These are phyloP conservation scores for Tricholomella constricta DNA, from an alignment of 768 basidiomycete species.

Conservation along the genomic window DNA sequence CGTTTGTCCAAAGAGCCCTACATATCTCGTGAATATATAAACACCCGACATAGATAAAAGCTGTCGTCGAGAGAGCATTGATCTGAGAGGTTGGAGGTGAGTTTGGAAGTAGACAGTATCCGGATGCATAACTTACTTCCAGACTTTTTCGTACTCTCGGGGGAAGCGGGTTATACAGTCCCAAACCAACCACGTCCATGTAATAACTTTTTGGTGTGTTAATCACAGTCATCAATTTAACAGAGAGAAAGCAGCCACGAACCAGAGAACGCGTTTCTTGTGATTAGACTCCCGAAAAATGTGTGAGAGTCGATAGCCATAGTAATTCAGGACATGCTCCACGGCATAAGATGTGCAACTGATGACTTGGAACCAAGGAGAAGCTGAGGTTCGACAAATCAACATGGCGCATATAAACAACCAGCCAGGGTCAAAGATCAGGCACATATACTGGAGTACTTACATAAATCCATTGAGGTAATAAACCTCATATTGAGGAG, in stretches of 20 bases:
- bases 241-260: not conserved
- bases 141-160: constrained; percentile 9
- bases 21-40: constrained; percentile 19
- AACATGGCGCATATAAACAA: too few relatives aligned
- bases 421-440: not conserved
- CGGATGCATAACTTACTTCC: constrained; percentile 12
- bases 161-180: constrained; percentile 11
- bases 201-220: not conserved
- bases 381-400: too few relatives aligned
- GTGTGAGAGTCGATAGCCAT: not conserved
- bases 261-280: constrained; percentile 10
- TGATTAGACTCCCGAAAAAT: constrained; percentile 4
- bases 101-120: too few relatives aligned
- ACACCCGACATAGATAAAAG: not conserved
- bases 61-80: not conserved
- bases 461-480: not conserved
- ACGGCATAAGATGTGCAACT: too few relatives aligned
- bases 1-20: constrained; percentile 18
- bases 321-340: too few relatives aligned
- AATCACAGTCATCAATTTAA: not conserved
- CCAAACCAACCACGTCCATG: constrained; percentile 7
- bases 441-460: not conserved
- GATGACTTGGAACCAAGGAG: not conserved
- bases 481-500: not conserved
- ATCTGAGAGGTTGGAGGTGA: too few relatives aligned